Evolutionary conservation across 441 rosid genomes (phyloP).

Genomic region (Melastoma candidum): DNA sequence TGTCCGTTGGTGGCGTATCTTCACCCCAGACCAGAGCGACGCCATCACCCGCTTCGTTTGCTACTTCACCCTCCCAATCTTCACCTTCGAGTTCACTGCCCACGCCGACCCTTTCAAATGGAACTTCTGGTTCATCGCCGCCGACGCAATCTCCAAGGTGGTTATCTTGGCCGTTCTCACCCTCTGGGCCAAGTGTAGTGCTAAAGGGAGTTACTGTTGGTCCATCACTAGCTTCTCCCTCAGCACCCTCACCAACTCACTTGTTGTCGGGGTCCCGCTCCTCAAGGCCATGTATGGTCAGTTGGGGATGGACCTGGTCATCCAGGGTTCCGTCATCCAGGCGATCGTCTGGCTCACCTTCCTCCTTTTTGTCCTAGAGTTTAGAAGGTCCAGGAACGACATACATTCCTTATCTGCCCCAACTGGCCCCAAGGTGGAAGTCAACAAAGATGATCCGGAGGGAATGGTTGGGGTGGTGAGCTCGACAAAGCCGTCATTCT

Average conservation of each 20-base stretch:
- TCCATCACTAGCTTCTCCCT: slow-evolving; percentile 82
- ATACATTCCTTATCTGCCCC: neutral
- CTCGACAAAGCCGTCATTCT: slow-evolving; percentile 28
- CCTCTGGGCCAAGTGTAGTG: slow-evolving; percentile 65
- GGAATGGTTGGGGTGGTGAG: slow-evolving; percentile 1
- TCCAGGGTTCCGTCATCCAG: slow-evolving; percentile 68
- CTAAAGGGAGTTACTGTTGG: slow-evolving; percentile 77
- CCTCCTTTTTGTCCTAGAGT: slow-evolving; percentile 58
- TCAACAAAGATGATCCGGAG: slow-evolving; percentile 21
- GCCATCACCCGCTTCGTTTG: slow-evolving; percentile 69
- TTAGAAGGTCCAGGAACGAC: slow-evolving; percentile 36
- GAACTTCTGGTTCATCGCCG: slow-evolving; percentile 67
- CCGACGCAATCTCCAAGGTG: slow-evolving; percentile 62
- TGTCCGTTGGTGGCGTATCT: slow-evolving; percentile 80
- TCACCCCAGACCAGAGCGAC: slow-evolving; percentile 62
- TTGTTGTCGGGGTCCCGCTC: slow-evolving; percentile 81
- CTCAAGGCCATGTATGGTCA: slow-evolving; percentile 74
- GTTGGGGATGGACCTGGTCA: slow-evolving; percentile 67
- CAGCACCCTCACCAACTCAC: slow-evolving; percentile 61
- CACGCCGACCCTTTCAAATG: slow-evolving; percentile 69
- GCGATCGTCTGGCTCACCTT: slow-evolving; percentile 70
- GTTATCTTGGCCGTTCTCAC: slow-evolving; percentile 51
- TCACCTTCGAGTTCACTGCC: slow-evolving; percentile 72
- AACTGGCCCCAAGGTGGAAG: neutral
- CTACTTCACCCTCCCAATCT: slow-evolving; percentile 77